Conservation (phyloP, 1,284 basidiomycete species). For the Tylopilus sp. region DNA sequence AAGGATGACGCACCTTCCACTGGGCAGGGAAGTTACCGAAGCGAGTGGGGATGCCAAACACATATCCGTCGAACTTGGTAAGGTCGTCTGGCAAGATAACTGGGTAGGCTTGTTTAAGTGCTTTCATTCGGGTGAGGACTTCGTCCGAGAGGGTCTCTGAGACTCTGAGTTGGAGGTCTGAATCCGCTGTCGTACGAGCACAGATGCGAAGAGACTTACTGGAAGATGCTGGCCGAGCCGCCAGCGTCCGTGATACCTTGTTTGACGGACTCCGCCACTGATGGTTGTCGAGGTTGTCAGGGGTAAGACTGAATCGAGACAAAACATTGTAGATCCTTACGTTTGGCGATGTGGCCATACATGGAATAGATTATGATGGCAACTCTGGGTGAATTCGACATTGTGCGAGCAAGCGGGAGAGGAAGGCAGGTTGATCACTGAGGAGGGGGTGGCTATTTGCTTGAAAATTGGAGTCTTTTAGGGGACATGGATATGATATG, state of each 20-base stretch:
- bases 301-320: neutral
- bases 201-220: slow-evolving; percentile 23
- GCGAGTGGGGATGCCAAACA: slow-evolving; percentile 49
- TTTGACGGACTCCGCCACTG: slow-evolving; percentile 50
- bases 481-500: neutral
- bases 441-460: slow-evolving; percentile 17
- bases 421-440: slow-evolving; percentile 13
- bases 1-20: slow-evolving; percentile 31
- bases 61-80: slow-evolving; percentile 35
- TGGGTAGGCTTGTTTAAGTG: slow-evolving; percentile 45
- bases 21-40: slow-evolving; percentile 38
- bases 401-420: slow-evolving; percentile 5
- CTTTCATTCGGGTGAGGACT: slow-evolving; percentile 55
- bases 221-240: slow-evolving; percentile 45
- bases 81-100: slow-evolving; percentile 46
- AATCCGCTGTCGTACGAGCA: neutral
- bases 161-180: slow-evolving; percentile 34
- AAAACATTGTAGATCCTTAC: slow-evolving; percentile 21
- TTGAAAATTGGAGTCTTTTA: slow-evolving; percentile 6
- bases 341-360: slow-evolving; percentile 46
- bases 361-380: slow-evolving; percentile 50
- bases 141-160: slow-evolving; percentile 55
- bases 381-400: slow-evolving; percentile 35
- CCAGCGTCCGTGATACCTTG: slow-evolving; percentile 47
- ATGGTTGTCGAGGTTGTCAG: neutral